A percentile compares a stretch with the other conserved stretches of the same genome.
Conservation (phyloP, 148 eudicot species). For the Rhododendron henanense region DNA sequence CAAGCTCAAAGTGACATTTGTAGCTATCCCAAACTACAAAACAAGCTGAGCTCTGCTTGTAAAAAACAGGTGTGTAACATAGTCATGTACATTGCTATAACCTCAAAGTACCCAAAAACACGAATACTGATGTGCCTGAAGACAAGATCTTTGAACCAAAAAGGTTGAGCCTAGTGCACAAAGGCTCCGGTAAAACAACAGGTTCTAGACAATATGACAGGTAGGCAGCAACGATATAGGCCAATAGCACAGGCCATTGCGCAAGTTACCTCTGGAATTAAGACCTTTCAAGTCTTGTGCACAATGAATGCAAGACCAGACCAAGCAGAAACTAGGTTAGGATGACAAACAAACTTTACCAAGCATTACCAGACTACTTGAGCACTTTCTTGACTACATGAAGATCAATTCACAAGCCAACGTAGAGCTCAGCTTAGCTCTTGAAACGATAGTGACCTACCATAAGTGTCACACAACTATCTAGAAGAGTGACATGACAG, state of each 20-base stretch:
- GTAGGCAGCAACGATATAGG: background rate
- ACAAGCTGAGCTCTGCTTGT: background rate
- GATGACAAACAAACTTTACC: background rate
- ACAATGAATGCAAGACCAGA: background rate
- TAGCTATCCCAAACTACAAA: background rate
- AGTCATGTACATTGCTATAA: background rate
- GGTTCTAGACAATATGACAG: background rate
- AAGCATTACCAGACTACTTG: background rate
- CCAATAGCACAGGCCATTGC: background rate
- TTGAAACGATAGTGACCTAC: background rate
- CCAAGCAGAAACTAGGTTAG: background rate
- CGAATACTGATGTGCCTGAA: background rate
- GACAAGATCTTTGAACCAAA: background rate
- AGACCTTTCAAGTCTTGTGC: background rate
- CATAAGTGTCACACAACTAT: background rate
- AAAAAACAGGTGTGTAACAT: background rate
- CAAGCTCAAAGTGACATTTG: background rate
- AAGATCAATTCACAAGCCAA: constrained; percentile 1
- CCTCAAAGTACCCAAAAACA: background rate
- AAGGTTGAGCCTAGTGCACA: background rate
- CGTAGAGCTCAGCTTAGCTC: background rate
- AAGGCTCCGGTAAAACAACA: background rate
- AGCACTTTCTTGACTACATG: background rate
- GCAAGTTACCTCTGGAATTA: background rate
- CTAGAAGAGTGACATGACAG: background rate